Percentiles rank a stretch among this genome's conserved stretches.
These are phyloP conservation scores for Myxozyma udenii DNA, from an alignment of 805 yeast species.

Conservation along the genomic window DNA sequence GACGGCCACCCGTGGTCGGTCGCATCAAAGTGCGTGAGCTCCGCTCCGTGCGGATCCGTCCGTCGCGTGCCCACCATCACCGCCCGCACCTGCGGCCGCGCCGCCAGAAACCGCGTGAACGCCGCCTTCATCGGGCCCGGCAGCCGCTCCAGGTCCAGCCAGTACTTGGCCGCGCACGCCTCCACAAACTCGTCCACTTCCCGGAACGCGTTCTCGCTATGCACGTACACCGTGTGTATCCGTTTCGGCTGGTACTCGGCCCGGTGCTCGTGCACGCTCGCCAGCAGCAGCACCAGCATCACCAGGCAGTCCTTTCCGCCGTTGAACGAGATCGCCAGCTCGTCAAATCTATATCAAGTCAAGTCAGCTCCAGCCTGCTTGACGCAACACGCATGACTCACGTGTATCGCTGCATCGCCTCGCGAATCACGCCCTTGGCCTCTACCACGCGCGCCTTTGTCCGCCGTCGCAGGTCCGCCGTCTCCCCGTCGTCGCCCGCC, in stretches of 20 bases:
- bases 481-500: slow-evolving; percentile 5
- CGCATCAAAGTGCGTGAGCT: slow-evolving; percentile 56
- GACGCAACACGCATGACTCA: slow-evolving; percentile 14
- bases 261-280: slow-evolving; percentile 44
- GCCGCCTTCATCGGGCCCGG: slow-evolving; percentile 60
- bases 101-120: slow-evolving; percentile 56
- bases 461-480: slow-evolving; percentile 5
- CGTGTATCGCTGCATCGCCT: slow-evolving; percentile 34
- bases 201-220: slow-evolving; percentile 67
- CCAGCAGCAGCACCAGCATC: slow-evolving; percentile 69
- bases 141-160: slow-evolving; percentile 46
- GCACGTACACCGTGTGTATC: slow-evolving; percentile 67
- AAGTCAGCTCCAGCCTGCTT: neutral
- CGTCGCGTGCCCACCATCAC: slow-evolving; percentile 85
- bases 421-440: slow-evolving; percentile 33
- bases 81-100: slow-evolving; percentile 57
- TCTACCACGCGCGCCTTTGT: slow-evolving; percentile 33
- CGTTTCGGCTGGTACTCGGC: slow-evolving; percentile 30
- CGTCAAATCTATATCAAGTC: slow-evolving; percentile 35
- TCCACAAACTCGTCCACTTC: slow-evolving; percentile 67
- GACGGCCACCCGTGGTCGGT: slow-evolving; percentile 93
- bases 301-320: slow-evolving; percentile 98
- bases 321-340: slow-evolving; percentile 79
- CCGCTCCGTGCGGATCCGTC: slow-evolving; percentile 78
- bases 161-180: slow-evolving; percentile 52